These are phyloP conservation scores for Chalciporus piperatus DNA, from an alignment of 768 basidiomycete genomes.

Conservation along the genomic window DNA sequence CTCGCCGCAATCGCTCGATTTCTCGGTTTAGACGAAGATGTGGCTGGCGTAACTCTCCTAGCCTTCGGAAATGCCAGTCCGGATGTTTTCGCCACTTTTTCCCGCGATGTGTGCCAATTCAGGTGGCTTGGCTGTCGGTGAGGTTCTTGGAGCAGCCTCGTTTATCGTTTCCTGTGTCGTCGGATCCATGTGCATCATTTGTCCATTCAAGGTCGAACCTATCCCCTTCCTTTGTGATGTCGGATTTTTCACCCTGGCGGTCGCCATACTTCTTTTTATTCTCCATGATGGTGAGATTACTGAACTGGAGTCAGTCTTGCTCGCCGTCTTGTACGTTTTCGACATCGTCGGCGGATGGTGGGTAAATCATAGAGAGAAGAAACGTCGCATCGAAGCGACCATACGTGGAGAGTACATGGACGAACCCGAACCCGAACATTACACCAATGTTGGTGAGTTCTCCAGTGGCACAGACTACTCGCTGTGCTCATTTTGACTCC, in stretches of 20 bases:
- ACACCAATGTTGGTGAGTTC: slow-evolving; percentile 60
- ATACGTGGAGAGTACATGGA: slow-evolving; percentile 57
- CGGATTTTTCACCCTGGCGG: slow-evolving; percentile 87
- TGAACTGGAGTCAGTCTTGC: slow-evolving; percentile 64
- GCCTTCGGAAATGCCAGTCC: slow-evolving; percentile 98
- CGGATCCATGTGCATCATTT: slow-evolving; percentile 97
- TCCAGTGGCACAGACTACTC: not conserved
- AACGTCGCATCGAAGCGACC: slow-evolving; percentile 45
- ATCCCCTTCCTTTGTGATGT: slow-evolving; percentile 90
- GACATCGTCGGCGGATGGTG: slow-evolving; percentile 83
- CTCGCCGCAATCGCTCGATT: slow-evolving; percentile 84
- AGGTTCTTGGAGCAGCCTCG: slow-evolving; percentile 90
- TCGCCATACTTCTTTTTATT: slow-evolving; percentile 70
- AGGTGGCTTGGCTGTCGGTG: slow-evolving; percentile 89
- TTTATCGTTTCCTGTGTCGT: slow-evolving; percentile 97
- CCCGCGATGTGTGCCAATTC: slow-evolving; percentile 84
- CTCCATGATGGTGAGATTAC: slow-evolving; percentile 72
- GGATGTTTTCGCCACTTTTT: slow-evolving; percentile 94
- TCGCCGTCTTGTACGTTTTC: slow-evolving; percentile 69
- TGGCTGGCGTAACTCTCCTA: slow-evolving; percentile 95
- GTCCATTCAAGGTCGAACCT: slow-evolving; percentile 82
- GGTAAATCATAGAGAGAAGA: slow-evolving; percentile 53
- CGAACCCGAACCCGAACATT: slow-evolving; percentile 47
- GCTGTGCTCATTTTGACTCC: slow-evolving; percentile 4
- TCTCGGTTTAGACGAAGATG: slow-evolving; percentile 86